Percentiles rank a stretch among this genome's conserved stretches.
Conservation (phyloP, 495 filamentous ascomycete species). For the Aspergillus wentii region DNA sequence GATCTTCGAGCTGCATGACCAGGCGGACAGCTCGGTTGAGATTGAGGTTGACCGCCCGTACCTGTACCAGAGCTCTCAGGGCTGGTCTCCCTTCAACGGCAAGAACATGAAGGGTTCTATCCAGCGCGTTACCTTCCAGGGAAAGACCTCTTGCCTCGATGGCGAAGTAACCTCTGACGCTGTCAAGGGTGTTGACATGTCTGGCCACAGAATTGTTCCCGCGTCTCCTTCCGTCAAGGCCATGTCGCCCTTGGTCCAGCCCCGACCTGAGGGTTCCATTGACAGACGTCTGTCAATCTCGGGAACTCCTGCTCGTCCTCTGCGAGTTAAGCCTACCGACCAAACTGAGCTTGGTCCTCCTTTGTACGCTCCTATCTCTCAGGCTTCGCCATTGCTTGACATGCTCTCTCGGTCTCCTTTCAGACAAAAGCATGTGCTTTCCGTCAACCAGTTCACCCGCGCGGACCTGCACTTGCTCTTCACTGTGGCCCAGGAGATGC, state of each 20-base stretch:
- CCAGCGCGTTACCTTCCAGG: slow-evolving; percentile 74
- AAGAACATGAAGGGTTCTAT: slow-evolving; percentile 68
- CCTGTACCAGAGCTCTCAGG: slow-evolving; percentile 43
- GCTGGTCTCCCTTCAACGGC: slow-evolving; percentile 74
- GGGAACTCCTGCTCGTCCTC: slow-evolving; percentile 34
- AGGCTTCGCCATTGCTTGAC: slow-evolving; percentile 57
- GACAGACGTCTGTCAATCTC: slow-evolving; percentile 40
- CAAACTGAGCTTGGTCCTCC: slow-evolving; percentile 45
- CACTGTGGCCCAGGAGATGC: slow-evolving; percentile 95
- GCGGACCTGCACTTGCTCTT: slow-evolving; percentile 88
- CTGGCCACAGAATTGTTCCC: slow-evolving; percentile 58
- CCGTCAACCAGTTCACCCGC: slow-evolving; percentile 82
- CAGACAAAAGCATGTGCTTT: slow-evolving; percentile 80
- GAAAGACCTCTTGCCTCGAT: slow-evolving; percentile 72
- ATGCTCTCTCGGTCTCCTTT: slow-evolving; percentile 77
- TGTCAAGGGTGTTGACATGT: slow-evolving; percentile 69
- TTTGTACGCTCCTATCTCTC: slow-evolving; percentile 39
- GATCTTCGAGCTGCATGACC: slow-evolving; percentile 85
- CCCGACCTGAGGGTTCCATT: slow-evolving; percentile 40
- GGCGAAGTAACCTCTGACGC: slow-evolving; percentile 54
- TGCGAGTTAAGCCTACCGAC: slow-evolving; percentile 24
- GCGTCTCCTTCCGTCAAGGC: slow-evolving; percentile 52
- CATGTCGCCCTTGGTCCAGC: slow-evolving; percentile 36
- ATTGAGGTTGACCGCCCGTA: slow-evolving; percentile 70
- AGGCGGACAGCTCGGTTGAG: slow-evolving; percentile 68